Evolutionary conservation across 1,284 basidiomycete genomes (phyloP).

Genomic region (Tilletiopsis washingtonensis): DNA sequence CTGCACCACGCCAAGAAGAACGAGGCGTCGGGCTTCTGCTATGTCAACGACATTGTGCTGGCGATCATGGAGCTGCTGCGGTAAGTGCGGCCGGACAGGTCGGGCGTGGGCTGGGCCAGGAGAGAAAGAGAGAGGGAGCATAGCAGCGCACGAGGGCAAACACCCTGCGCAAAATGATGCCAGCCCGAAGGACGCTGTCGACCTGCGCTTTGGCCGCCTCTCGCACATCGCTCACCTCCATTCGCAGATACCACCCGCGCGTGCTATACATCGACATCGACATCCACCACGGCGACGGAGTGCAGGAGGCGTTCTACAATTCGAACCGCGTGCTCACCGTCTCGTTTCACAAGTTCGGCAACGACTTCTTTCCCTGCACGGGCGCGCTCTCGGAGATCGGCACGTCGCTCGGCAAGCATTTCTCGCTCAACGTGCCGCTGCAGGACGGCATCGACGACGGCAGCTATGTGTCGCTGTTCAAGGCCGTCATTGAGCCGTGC

Average conservation of each 20-base stretch:
- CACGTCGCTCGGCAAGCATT: constrained; percentile 68
- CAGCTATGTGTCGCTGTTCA: constrained; percentile 90
- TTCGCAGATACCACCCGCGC: constrained; percentile 56
- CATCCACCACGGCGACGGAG: constrained; percentile 95
- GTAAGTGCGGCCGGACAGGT: not conserved
- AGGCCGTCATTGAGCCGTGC: constrained; percentile 88
- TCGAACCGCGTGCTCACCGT: constrained; percentile 96
- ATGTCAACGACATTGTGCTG: constrained; percentile 69
- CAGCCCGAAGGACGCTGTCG: too few relatives aligned
- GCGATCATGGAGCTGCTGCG: constrained; percentile 44
- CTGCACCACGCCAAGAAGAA: constrained; percentile 96
- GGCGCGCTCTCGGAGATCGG: constrained; percentile 45
- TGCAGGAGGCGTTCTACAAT: constrained; percentile 97
- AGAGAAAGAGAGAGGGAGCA: not conserved
- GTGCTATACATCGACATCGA: constrained; percentile 98
- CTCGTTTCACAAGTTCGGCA: constrained; percentile 98
- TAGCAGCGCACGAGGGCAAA: too few relatives aligned
- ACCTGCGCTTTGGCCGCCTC: not conserved
- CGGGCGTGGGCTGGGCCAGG: not conserved
- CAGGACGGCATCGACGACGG: constrained; percentile 96
- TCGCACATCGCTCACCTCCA: not conserved
- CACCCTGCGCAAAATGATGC: too few relatives aligned
- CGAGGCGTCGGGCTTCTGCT: constrained; percentile 93
- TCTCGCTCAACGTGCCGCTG: constrained; percentile 87
- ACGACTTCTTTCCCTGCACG: constrained; percentile 72